phyloP scores from a whole-genome alignment of 345 rosid species.

The Ceriops zippeliana region DNA sequence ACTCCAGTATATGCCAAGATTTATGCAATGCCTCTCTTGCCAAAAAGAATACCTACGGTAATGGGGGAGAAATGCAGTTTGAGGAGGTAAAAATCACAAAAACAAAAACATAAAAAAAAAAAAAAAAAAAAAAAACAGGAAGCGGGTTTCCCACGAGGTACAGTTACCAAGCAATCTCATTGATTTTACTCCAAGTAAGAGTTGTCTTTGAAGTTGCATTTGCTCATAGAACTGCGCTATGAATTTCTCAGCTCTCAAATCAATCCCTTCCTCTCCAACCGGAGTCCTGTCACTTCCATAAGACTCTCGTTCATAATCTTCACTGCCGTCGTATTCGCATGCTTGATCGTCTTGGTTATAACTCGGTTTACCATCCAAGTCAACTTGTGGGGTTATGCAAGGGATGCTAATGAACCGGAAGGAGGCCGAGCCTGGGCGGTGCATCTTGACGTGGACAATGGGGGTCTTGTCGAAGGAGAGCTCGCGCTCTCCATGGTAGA shows the following conservation, averaged over 20 bases:
- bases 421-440: slow-evolving; percentile 58
- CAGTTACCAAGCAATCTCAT: neutral
- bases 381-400: slow-evolving; percentile 57
- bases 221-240: slow-evolving; percentile 69
- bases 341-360: slow-evolving; percentile 4
- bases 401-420: slow-evolving; percentile 56
- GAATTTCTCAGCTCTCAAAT: slow-evolving; percentile 79
- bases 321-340: neutral
- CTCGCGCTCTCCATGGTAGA: slow-evolving; percentile 55
- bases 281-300: slow-evolving; percentile 14
- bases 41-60: too few species aligned
- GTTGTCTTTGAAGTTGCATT: slow-evolving; percentile 75
- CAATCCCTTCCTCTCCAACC: slow-evolving; percentile 61
- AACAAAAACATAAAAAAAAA: neutral
- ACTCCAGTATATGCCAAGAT: too few species aligned
- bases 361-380: slow-evolving; percentile 29
- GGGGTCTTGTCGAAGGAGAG: slow-evolving; percentile 92
- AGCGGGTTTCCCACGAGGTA: neutral
- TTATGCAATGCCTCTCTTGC: too few species aligned
- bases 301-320: neutral
- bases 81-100: too few species aligned
- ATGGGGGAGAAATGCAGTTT: too few species aligned
- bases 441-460: slow-evolving; percentile 57
- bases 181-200: slow-evolving; percentile 21
- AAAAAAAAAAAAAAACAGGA: neutral